Evolutionary conservation across 108 stramenopile genomes (phyloP), one percentile per base, ranked within the genome.

Genomic region (Cyclotella choctawhatcheeana): DNA sequence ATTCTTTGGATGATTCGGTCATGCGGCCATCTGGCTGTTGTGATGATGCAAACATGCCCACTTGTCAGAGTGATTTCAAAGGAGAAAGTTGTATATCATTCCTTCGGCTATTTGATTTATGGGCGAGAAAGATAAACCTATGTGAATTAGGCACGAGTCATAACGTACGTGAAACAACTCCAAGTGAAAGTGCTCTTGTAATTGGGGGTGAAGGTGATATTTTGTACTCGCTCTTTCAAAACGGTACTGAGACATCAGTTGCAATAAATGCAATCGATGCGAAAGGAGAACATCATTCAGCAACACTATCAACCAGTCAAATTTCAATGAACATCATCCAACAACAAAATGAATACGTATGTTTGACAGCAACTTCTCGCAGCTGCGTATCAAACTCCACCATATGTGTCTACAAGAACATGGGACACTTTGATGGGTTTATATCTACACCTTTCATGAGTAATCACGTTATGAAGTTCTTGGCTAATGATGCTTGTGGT

Each of bases 21-120:
- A 37, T 62, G 5, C 48, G 71, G 0, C 71, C 71, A 18, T 72
- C 71, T 30, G 71, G 71, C 16, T 72, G 71, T 25, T 72, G 71
- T 21, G 71, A 59, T 2, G 56, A 72, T 44, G 26, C 48, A 43
- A 37, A 26, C 40, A 26, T 72, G 43, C 71, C 71, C 18, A 3
- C 32, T 20, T 72, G 71, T 44, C 60, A 72, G 1, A 14, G 51
- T 53, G 71, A 60, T 18, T 31, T 72, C 10, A 25, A 52, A 35
- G 30, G 32, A 12, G 61, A 63, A 32, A 58, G 50, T 25, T 72
- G 71, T 43, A 52, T 72, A 12, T 72, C 71, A 14, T 30, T 72
- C 27, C 53, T 72, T 25, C 32, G 63, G 29, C 32, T 51, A 18
- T 72, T 72, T 54, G 71, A 72, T 45, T 54, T 60, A 26, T 72